Percentiles rank a stretch among this genome's conserved stretches.
Evolutionary conservation across 106 monocot genomes (phyloP).

Genomic region (Triglochin maritima): DNA sequence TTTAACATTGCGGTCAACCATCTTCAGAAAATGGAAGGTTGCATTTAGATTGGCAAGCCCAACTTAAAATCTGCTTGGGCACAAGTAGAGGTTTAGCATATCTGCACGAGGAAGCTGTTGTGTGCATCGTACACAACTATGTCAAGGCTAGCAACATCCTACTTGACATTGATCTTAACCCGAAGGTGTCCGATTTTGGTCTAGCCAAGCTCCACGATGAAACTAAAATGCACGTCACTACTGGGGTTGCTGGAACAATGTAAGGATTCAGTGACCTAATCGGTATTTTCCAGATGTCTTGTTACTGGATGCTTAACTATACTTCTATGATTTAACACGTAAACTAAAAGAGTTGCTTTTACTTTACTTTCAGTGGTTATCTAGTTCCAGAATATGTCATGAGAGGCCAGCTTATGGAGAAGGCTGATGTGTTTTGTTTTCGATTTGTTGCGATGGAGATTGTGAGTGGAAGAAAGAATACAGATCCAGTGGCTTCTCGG

Average conservation of each 20-base stretch:
- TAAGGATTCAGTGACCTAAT: slow-evolving; percentile 9
- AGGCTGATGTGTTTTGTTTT: slow-evolving; percentile 80
- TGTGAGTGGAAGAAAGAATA: slow-evolving; percentile 55
- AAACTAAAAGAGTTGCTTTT: background rate
- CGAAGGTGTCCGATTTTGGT: slow-evolving; percentile 24
- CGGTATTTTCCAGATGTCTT: too few relatives aligned
- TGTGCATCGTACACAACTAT: slow-evolving; percentile 16
- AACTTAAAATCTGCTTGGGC: slow-evolving; percentile 12
- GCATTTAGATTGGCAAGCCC: slow-evolving; percentile 16
- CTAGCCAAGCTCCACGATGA: slow-evolving; percentile 84
- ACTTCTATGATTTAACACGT: background rate
- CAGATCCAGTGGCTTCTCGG: too few relatives aligned
- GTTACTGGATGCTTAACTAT: background rate
- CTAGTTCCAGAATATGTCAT: slow-evolving; percentile 84
- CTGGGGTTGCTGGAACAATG: slow-evolving; percentile 90
- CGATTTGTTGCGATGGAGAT: slow-evolving; percentile 65
- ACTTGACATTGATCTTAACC: slow-evolving; percentile 42
- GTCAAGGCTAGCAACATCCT: slow-evolving; percentile 44
- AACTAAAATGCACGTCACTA: slow-evolving; percentile 77
- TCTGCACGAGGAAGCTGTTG: slow-evolving; percentile 20
- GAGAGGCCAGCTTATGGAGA: slow-evolving; percentile 86
- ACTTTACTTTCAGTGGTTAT: slow-evolving; percentile 43
- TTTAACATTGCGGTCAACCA: background rate
- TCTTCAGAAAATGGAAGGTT: slow-evolving; percentile 2
- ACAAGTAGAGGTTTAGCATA: slow-evolving; percentile 23